phyloP scores from a whole-genome alignment of 2,329 filamentous ascomycete genomes.

The Exophiala spinifera region DNA sequence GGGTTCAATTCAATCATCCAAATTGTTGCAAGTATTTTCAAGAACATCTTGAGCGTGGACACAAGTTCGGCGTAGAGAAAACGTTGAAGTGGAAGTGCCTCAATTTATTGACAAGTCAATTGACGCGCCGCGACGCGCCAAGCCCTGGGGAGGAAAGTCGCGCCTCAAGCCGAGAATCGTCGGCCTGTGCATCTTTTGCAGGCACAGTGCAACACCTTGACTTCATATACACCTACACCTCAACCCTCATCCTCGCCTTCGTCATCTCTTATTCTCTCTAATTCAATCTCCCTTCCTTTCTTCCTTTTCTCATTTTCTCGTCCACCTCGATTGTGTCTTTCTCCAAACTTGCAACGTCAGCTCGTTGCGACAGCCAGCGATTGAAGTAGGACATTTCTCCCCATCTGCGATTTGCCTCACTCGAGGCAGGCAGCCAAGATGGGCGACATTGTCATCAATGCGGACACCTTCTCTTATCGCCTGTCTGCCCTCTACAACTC shows the following conservation, averaged over 20 bases:
- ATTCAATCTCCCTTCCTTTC: neutral
- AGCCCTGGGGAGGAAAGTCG: neutral
- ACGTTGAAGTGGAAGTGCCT: neutral
- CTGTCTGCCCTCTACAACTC: slow-evolving; percentile 79
- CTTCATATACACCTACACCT: neutral
- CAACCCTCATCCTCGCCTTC: neutral
- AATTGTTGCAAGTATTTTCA: too few species aligned
- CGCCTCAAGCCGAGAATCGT: neutral
- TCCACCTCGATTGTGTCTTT: neutral
- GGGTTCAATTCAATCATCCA: too few species aligned
- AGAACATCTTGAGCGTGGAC: neutral
- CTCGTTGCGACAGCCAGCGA: neutral
- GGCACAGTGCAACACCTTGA: neutral
- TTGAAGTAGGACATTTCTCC: neutral
- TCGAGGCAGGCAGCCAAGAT: slow-evolving; percentile 41
- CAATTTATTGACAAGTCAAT: neutral
- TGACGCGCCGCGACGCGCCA: neutral
- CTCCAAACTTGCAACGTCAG: neutral
- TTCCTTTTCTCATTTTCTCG: neutral
- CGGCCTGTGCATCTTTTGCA: neutral
- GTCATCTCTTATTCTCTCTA: neutral
- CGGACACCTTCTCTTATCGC: slow-evolving; percentile 88
- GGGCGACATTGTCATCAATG: slow-evolving; percentile 89
- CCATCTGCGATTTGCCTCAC: slow-evolving; percentile 12
- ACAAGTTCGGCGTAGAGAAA: neutral